A percentile compares a stretch with the other conserved stretches of the same genome.
Conservation (phyloP, 805 yeast genomes). For the Saturnispora saitoi region DNA sequence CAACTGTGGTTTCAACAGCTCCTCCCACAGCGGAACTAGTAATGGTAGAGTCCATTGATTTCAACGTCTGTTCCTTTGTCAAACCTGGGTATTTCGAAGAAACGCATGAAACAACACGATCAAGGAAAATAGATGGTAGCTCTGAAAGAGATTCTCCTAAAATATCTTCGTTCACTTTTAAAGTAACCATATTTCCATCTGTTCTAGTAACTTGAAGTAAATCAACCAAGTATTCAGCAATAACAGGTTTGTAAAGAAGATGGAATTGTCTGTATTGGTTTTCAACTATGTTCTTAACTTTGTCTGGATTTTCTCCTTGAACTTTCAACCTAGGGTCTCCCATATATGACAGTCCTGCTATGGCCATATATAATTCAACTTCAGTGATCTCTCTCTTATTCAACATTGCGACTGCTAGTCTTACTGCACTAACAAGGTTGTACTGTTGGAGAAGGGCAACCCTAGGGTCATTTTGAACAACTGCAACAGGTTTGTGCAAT, state of each 20-base stretch:
- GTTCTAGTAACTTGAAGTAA: slow-evolving; percentile 16
- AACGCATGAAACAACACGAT: slow-evolving; percentile 26
- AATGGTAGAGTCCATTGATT: neutral
- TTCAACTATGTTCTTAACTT: slow-evolving; percentile 74
- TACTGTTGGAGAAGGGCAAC: slow-evolving; percentile 62
- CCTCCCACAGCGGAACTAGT: slow-evolving; percentile 7
- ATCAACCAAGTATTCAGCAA: slow-evolving; percentile 34
- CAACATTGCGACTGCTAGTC: slow-evolving; percentile 53
- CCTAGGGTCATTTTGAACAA: slow-evolving; percentile 55
- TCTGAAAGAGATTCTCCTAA: slow-evolving; percentile 34
- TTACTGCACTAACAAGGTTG: slow-evolving; percentile 70
- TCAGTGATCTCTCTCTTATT: slow-evolving; percentile 29
- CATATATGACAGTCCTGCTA: slow-evolving; percentile 73
- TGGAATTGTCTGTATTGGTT: slow-evolving; percentile 68
- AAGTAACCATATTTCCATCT: slow-evolving; percentile 14
- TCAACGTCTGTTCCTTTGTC: neutral
- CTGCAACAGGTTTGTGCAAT: slow-evolving; percentile 85
- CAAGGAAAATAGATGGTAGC: slow-evolving; percentile 45
- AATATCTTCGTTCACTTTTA: slow-evolving; percentile 27
- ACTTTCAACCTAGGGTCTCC: slow-evolving; percentile 85
- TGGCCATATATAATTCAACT: slow-evolving; percentile 57
- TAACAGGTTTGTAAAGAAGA: slow-evolving; percentile 61
- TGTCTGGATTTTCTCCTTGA: slow-evolving; percentile 88
- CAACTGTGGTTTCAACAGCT: slow-evolving; percentile 49
- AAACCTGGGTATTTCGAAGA: slow-evolving; percentile 2